Conservation (phyloP, 768 basidiomycete species). For the Leccinum ochraceum region DNA sequence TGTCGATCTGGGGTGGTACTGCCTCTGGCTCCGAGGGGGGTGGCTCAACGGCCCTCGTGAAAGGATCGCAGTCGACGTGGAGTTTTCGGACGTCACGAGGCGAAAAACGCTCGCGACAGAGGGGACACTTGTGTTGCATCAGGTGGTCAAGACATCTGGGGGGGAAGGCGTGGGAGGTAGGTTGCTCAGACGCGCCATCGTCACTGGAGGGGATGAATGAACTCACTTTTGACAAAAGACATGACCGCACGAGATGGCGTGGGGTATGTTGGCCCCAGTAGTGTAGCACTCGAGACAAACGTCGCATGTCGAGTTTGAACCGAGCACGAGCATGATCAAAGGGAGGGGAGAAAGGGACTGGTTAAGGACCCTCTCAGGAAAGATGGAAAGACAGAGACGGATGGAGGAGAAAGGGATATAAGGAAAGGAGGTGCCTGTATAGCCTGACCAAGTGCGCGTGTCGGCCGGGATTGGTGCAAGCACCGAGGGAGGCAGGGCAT, state of each 20-base stretch:
- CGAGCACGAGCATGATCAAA: constrained; percentile 63
- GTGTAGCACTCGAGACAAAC: constrained; percentile 70
- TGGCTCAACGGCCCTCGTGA: too few relatives aligned
- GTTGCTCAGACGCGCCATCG: constrained; percentile 10
- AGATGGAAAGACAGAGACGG: constrained; percentile 7
- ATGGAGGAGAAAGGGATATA: constrained; percentile 18
- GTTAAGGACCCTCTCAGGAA: constrained; percentile 33
- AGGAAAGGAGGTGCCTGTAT: constrained; percentile 16
- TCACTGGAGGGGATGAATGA: constrained; percentile 19
- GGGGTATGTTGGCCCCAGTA: constrained; percentile 53
- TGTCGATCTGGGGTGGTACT: too few relatives aligned
- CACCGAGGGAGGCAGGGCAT: constrained; percentile 21
- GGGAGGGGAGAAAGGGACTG: constrained; percentile 29
- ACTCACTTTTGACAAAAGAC: constrained; percentile 57
- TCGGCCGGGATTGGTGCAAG: constrained; percentile 26
- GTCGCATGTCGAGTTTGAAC: constrained; percentile 68
- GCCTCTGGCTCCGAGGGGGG: too few relatives aligned
- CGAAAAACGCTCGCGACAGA: constrained; percentile 61
- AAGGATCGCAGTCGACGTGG: too few relatives aligned
- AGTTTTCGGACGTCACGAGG: constrained; percentile 49
- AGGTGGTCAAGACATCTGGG: constrained; percentile 57
- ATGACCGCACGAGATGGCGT: constrained; percentile 71
- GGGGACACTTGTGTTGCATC: constrained; percentile 52
- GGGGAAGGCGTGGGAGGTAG: background rate
- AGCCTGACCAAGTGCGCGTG: constrained; percentile 35